Evolutionary conservation across 2,329 filamentous ascomycete species (phyloP).

Genomic region (Dichotomopilus funicola): DNA sequence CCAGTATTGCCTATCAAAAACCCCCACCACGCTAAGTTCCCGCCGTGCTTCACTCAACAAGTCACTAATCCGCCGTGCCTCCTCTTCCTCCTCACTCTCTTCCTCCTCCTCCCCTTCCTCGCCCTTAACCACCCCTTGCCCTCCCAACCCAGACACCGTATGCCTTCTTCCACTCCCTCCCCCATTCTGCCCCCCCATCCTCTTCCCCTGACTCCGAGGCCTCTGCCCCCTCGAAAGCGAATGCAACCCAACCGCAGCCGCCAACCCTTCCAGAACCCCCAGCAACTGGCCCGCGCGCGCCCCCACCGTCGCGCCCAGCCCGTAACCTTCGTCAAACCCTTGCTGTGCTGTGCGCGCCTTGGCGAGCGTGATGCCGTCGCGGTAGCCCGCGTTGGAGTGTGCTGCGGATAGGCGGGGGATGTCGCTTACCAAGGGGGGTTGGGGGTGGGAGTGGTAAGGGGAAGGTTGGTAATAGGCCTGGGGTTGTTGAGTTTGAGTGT

Average conservation of each 20-base stretch:
- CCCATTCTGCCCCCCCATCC: conserved; percentile 6
- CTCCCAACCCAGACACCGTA: too few relatives aligned
- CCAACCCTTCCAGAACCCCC: conserved; percentile 69
- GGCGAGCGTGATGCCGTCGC: conserved; percentile 72
- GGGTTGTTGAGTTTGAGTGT: not conserved
- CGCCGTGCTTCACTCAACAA: conserved; percentile 45
- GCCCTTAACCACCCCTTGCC: not conserved
- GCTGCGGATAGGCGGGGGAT: conserved; percentile 66
- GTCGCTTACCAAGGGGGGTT: conserved; percentile 44
- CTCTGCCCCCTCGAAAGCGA: conserved; percentile 6
- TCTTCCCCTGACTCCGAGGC: conserved; percentile 8
- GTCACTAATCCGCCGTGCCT: conserved; percentile 20
- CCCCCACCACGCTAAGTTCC: conserved; percentile 55
- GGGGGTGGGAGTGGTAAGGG: conserved; percentile 25
- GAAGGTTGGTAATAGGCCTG: conserved; percentile 2
- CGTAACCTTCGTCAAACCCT: conserved; percentile 88
- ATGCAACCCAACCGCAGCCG: conserved; percentile 34
- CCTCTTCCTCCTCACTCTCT: conserved; percentile 8
- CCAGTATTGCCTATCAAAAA: conserved; percentile 62
- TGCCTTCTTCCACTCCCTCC: conserved; percentile 6
- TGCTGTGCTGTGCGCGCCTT: conserved; percentile 73
- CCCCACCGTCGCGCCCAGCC: conserved; percentile 75
- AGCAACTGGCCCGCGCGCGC: conserved; percentile 66
- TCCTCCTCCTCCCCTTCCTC: conserved; percentile 11
- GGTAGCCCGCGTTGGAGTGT: conserved; percentile 81